phyloP scores from a whole-genome alignment of 225 moss, liverwort and hornwort genomes.

The Marchantia polymorpha region DNA sequence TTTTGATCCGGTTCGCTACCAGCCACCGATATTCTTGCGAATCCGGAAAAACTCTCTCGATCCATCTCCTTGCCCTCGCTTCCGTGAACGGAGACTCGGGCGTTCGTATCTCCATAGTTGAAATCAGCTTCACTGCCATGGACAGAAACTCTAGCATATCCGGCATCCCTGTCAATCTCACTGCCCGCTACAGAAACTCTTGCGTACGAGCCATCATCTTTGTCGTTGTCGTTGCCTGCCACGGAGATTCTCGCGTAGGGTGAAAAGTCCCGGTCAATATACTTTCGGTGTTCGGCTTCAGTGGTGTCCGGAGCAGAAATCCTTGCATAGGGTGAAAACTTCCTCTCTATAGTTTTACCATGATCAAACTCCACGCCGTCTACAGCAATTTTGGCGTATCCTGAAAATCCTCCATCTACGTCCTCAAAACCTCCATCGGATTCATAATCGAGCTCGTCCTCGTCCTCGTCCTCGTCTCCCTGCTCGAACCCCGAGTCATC shows the following conservation, averaged over 20 bases:
- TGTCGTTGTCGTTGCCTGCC: slow-evolving; percentile 19
- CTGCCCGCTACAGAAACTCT: slow-evolving; percentile 24
- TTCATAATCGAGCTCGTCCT: slow-evolving; percentile 16
- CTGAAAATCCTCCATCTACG: slow-evolving; percentile 29
- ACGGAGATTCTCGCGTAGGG: slow-evolving; percentile 25
- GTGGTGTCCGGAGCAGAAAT: slow-evolving; percentile 21
- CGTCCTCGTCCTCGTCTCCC: slow-evolving; percentile 10
- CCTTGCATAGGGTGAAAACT: slow-evolving; percentile 26
- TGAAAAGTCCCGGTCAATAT: slow-evolving; percentile 27
- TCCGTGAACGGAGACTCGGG: slow-evolving; percentile 31
- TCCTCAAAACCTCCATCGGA: slow-evolving; percentile 34
- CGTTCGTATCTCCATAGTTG: slow-evolving; percentile 11
- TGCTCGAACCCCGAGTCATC: slow-evolving; percentile 28
- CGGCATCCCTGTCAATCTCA: slow-evolving; percentile 17
- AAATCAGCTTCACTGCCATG: slow-evolving; percentile 20
- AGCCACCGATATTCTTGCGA: slow-evolving; percentile 31
- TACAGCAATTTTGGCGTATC: slow-evolving; percentile 28
- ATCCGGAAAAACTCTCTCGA: slow-evolving; percentile 26
- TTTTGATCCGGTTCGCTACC: slow-evolving; percentile 21
- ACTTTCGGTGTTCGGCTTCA: slow-evolving; percentile 17
- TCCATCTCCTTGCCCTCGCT: slow-evolving; percentile 31
- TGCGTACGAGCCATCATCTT: slow-evolving; percentile 18
- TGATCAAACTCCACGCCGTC: slow-evolving; percentile 18
- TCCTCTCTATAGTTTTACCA: slow-evolving; percentile 18
- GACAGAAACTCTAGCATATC: slow-evolving; percentile 25